phyloP scores from a whole-genome alignment of 805 yeast genomes.

The Metschnikowia kunwiensis region DNA sequence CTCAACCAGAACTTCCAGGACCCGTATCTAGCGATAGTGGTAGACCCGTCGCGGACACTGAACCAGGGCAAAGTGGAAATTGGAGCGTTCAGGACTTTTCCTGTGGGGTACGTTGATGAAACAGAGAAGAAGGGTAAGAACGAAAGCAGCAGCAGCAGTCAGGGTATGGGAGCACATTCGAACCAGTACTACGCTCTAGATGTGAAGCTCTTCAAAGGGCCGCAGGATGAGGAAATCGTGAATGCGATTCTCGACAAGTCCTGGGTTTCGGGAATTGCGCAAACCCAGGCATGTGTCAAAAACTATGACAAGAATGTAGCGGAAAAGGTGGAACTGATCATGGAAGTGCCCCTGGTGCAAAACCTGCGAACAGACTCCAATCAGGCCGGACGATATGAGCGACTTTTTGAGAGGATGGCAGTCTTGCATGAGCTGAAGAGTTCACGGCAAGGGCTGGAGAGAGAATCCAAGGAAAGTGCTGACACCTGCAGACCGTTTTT shows the following conservation, averaged over 20 bases:
- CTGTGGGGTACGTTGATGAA: constrained; percentile 29
- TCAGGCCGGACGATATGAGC: constrained; percentile 1
- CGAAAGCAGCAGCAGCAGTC: constrained; percentile 27
- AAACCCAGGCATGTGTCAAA: constrained; percentile 1
- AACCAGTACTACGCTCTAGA: constrained; percentile 65
- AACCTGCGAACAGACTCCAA: background rate
- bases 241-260: constrained; percentile 23
- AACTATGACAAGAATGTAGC: constrained; percentile 9
- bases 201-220: constrained; percentile 55
- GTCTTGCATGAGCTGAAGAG: no score
- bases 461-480: background rate
- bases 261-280: constrained; percentile 21
- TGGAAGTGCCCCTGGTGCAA: background rate
- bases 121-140: constrained; percentile 4
- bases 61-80: constrained; percentile 68
- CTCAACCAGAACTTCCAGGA: constrained; percentile 87
- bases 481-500: background rate
- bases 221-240: constrained; percentile 44
- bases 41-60: constrained; percentile 74
- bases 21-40: constrained; percentile 84
- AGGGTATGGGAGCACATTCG: constrained; percentile 71
- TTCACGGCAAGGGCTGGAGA: no score
- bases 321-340: constrained; percentile 1
- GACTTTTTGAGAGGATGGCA: constrained; percentile 4
- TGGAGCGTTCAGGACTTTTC: constrained; percentile 82